Base-by-base conservation (phyloP, 495 filamentous ascomycete genomes). In the Lentithecium fluviatile region DNA sequence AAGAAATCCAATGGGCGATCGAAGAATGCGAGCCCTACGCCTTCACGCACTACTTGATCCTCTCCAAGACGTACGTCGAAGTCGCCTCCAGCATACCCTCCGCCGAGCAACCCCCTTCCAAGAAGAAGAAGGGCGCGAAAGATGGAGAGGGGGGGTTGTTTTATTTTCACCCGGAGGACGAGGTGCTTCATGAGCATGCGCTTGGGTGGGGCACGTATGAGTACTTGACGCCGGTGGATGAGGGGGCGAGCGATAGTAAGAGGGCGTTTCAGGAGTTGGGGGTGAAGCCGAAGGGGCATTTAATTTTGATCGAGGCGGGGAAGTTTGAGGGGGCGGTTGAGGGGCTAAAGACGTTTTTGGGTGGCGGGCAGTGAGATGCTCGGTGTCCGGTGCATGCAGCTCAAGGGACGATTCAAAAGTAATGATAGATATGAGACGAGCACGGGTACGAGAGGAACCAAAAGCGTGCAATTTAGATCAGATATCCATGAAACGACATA, bases 91-190 rank as follows among this genome's bases (percentile, higher is more conserved):
- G 81, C 59, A 76, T 97, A 15, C 77, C 82, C 56, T 82, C 85
- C 61, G 85, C 87, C 20, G 69, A 75, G 11, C 69, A 72, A 40
- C 86, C 85, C 47, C 81, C 84, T 19, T 84, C 83, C 72, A 92
- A 91, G 79, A 91, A 90, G 73, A 87, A 84, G 74, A 88, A 88
- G 73, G 84, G 76, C 71, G 77, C 73, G 62, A 59, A 68, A 45
- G 64, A 54, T 64, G 79, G 38, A 4, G 66, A 69, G 7, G 34
- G 47, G n/a, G 73, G 74, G 37, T 71, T 74, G 15, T 92, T 91
- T 76, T 95, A 90, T 74, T 99, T 97, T 78, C 95, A 99, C 72
- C 90, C 94, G 2, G 95, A 99, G 74, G 95, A 99, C 70, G 94
- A 99, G 78, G 82, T 92, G 54, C 72, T 97, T 60, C 83, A 93